Conservation (phyloP, 148 eudicot genomes). For the Persicaria maculosa region DNA sequence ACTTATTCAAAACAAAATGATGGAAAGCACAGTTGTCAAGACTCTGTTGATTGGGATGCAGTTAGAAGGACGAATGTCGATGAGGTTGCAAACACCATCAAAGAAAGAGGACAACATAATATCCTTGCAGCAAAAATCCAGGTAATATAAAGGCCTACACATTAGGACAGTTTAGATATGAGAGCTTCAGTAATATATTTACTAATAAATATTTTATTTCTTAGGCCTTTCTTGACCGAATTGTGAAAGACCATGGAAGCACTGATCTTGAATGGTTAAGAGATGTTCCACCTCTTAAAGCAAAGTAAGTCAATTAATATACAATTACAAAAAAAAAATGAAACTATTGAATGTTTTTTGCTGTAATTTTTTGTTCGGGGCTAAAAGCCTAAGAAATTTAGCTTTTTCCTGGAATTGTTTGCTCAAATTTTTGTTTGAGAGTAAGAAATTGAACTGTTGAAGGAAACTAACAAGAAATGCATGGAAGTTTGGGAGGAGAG, state of each 20-base stretch:
- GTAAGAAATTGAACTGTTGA: too few relatives aligned
- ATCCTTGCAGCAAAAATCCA: constrained; percentile 34
- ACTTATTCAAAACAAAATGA: constrained; percentile 11
- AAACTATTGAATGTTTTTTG: too few relatives aligned
- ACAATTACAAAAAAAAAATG: too few relatives aligned
- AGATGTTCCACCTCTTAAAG: constrained; percentile 22
- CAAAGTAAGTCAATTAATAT: constrained; percentile 25
- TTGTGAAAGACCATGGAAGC: constrained; percentile 28
- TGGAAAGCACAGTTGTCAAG: constrained; percentile 1
- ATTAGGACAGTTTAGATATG: not conserved
- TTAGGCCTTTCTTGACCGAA: constrained; percentile 27
- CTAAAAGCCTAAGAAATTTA: too few relatives aligned
- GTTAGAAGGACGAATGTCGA: constrained; percentile 23
- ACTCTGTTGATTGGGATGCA: constrained; percentile 36
- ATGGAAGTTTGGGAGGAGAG: too few relatives aligned
- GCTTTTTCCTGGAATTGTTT: too few relatives aligned
- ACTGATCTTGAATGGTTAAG: constrained; percentile 49
- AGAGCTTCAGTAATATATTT: not conserved
- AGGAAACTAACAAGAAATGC: too few relatives aligned
- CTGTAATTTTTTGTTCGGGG: too few relatives aligned
- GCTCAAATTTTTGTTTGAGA: too few relatives aligned
- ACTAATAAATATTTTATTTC: not conserved
- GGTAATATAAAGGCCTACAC: constrained; percentile 14
- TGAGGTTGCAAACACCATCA: constrained; percentile 26
- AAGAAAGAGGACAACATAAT: constrained; percentile 32